phyloP scores from a whole-genome alignment of 73 alveolate species.

The Blepharisma japonicum region DNA sequence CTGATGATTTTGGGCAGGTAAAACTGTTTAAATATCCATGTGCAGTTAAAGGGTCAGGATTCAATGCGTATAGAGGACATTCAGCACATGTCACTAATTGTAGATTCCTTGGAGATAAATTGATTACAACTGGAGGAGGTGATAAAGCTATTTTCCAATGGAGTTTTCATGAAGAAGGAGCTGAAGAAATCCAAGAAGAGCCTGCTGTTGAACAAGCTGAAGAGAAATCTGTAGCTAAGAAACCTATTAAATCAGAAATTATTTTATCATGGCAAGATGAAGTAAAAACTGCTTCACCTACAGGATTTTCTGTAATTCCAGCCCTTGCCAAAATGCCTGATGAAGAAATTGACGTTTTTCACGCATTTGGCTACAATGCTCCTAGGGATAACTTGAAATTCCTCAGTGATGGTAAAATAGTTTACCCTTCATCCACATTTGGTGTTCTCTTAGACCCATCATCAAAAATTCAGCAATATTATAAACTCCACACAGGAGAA shows the following conservation, averaged over 20 bases:
- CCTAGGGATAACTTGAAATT: conserved; percentile 82
- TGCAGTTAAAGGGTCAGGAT: conserved; percentile 72
- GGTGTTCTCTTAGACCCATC: conserved; percentile 79
- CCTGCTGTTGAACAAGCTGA: conserved; percentile 36
- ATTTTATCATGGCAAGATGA: conserved; percentile 76
- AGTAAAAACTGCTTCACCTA: conserved; percentile 53
- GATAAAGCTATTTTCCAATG: conserved; percentile 93
- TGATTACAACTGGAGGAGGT: conserved; percentile 95
- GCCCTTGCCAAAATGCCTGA: conserved; percentile 70
- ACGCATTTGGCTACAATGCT: conserved; percentile 92
- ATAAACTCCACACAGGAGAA: conserved; percentile 90
- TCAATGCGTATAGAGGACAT: conserved; percentile 73
- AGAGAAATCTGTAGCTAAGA: conserved; percentile 2
- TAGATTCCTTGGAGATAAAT: conserved; percentile 78
- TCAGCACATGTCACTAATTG: conserved; percentile 87
- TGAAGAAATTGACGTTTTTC: conserved; percentile 75
- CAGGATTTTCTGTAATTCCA: conserved; percentile 23
- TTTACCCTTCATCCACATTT: conserved; percentile 90
- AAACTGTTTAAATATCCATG: conserved; percentile 94
- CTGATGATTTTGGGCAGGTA: conserved; percentile 96
- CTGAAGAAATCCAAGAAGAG: conserved; percentile 59
- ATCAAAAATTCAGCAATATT: conserved; percentile 71
- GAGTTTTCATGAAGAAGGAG: conserved; percentile 65
- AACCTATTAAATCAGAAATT: conserved; percentile 48
- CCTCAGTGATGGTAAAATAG: conserved; percentile 72